Conservation (phyloP, 345 rosid species). For the Brassica juncea region DNA sequence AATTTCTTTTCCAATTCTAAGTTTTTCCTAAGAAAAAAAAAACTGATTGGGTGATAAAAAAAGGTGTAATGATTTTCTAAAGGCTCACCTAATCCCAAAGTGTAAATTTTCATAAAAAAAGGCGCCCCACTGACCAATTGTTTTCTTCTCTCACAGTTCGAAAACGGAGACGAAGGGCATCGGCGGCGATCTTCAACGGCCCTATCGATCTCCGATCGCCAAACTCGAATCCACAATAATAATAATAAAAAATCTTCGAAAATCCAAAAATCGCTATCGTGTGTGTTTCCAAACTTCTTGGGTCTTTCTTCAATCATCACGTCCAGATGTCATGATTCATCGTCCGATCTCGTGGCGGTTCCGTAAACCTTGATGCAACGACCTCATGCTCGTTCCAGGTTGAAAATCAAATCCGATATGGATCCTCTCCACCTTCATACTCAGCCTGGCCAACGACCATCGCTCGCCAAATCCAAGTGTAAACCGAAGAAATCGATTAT, state of each 20-base stretch:
- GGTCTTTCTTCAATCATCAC: neutral
- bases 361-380: constrained; percentile 73
- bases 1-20: neutral
- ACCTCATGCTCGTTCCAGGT: constrained; percentile 61
- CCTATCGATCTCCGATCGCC: constrained; percentile 20
- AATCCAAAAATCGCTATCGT: neutral
- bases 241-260: neutral
- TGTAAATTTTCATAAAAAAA: constrained; percentile 12
- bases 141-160: constrained; percentile 20
- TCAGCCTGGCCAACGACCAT: constrained; percentile 47
- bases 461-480: constrained; percentile 42
- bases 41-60: neutral
- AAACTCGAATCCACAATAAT: neutral
- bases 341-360: constrained; percentile 6
- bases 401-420: constrained; percentile 45
- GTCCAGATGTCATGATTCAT: constrained; percentile 37
- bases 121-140: neutral
- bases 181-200: constrained; percentile 16
- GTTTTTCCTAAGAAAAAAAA: neutral
- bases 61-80: neutral
- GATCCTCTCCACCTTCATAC: constrained; percentile 54
- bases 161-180: constrained; percentile 23
- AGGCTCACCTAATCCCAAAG: neutral
- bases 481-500: constrained; percentile 40
- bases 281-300: neutral